Evolutionary conservation across 2,329 filamentous ascomycete genomes (phyloP), one percentile per base, ranked within the genome.

Genomic region (Pseudocercospora fijiensis): DNA sequence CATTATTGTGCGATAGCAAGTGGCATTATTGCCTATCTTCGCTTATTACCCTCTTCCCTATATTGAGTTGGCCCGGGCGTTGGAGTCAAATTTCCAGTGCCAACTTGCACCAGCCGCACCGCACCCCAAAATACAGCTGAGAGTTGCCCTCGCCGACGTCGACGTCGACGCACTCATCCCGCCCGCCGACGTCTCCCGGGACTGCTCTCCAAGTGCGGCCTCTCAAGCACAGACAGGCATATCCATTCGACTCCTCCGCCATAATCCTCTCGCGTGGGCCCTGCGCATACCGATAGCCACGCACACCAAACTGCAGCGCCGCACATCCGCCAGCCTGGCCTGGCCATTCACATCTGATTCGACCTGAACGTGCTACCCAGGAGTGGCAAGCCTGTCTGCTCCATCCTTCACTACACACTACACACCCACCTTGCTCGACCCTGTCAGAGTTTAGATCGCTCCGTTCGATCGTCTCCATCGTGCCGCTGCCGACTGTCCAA

Each of bases 361-460:
- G 53, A 41, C 53, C 27, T 56, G 53, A 41, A 56, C 53, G 53
- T 56, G 53, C 28, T 41, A 22, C 53, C 53, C 28, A 30, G 53
- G 53, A 41, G 28, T 56, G 53, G 53, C 28, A 37, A 18, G 53
- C 53, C 53, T 56, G 16, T 24, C 26, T 56, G 52, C 52, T 27
- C 37, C 27, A 56, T 56, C 52, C 52, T 56, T n/a, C 52, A 37
- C 37, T n/a, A n/a, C n/a, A n/a, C n/a, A n/a, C n/a, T n/a, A n/a
- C 52, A n/a, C 52, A 37, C 52, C 52, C 52, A 37, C 52, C 5
- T 56, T 56, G n/a, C 9, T 56, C 53, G 16, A 24, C 53, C 53
- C 53, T 33, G 53, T 41, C 28, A 41, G 53, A 56, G 28, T 37
- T 41, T 41, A 37, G 27, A 56, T 56, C 53, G 53, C 28, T 56